These are phyloP conservation scores for Pyronema omphalodes DNA, from an alignment of 495 filamentous ascomycete species.

Conservation along the genomic window DNA sequence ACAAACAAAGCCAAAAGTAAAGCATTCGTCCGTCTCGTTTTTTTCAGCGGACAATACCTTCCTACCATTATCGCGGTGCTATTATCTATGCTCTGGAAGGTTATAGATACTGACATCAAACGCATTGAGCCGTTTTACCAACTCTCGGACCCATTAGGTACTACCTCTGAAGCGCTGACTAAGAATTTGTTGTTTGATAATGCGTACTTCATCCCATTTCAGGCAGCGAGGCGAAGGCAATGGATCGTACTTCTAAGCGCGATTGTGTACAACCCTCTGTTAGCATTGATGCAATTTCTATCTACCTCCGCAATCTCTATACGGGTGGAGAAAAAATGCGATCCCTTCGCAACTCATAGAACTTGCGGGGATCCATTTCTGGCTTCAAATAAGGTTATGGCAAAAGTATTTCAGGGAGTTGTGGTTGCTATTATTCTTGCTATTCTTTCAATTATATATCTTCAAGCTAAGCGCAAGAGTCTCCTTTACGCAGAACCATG, in stretches of 20 bases:
- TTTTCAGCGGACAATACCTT: slow-evolving; percentile 3
- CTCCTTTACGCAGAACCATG: neutral
- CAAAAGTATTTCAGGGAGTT: neutral
- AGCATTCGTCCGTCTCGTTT: neutral
- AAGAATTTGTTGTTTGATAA: neutral
- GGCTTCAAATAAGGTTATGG: neutral
- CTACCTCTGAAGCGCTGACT: neutral
- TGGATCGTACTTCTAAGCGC: neutral
- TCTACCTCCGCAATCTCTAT: neutral
- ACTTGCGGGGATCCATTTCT: neutral
- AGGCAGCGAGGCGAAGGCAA: neutral
- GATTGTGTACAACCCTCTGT: neutral
- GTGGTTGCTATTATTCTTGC: neutral
- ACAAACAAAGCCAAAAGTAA: neutral
- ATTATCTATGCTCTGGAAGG: slow-evolving; percentile 1
- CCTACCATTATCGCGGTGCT: slow-evolving; percentile 5
- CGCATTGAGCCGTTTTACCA: slow-evolving; percentile 9
- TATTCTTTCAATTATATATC: neutral
- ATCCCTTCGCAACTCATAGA: neutral
- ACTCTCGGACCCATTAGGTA: neutral
- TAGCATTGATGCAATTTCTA: neutral
- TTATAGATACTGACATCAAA: slow-evolving; percentile 9
- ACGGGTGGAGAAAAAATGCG: neutral
- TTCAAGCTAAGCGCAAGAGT: neutral
- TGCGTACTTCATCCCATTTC: neutral